phyloP scores from a whole-genome alignment of 768 basidiomycete species.

The Tulasnella sp. region DNA sequence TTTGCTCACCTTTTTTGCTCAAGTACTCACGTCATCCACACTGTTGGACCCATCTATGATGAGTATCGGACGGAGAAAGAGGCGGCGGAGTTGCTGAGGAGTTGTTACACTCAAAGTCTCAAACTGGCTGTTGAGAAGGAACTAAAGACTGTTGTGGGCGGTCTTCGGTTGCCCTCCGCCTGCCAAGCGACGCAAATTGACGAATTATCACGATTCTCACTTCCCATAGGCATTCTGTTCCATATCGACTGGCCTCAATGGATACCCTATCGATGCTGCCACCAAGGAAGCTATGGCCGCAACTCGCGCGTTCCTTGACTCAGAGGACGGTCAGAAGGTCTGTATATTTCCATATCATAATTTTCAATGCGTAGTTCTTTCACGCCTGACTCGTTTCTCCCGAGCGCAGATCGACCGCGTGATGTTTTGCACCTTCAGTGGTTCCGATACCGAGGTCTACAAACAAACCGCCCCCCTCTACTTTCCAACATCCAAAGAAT shows the following conservation, averaged over 20 bases:
- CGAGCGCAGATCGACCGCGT: conserved; percentile 38
- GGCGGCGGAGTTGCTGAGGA: conserved; percentile 51
- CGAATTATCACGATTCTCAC: neutral
- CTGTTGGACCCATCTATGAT: conserved; percentile 71
- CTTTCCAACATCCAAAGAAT: neutral
- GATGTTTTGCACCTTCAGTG: conserved; percentile 69
- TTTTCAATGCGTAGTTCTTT: conserved; percentile 32
- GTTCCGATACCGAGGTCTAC: conserved; percentile 60
- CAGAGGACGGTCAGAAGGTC: conserved; percentile 45
- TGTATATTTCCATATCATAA: conserved; percentile 14
- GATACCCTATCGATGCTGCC: conserved; percentile 70
- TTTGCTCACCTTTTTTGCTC: too few species aligned
- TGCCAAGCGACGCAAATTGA: neutral
- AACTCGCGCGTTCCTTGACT: conserved; percentile 55
- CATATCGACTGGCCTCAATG: conserved; percentile 74
- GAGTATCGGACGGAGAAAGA: conserved; percentile 39
- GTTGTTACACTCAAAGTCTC: conserved; percentile 65
- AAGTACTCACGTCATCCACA: conserved; percentile 71
- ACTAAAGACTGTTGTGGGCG: conserved; percentile 62
- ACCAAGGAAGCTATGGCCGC: conserved; percentile 63
- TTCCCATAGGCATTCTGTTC: conserved; percentile 47
- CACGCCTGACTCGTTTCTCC: neutral
- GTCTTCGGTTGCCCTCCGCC: neutral
- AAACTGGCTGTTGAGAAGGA: conserved; percentile 55
- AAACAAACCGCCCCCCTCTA: neutral